phyloP scores from a whole-genome alignment of 2,329 filamentous ascomycete genomes.

The Penicillium sp. region DNA sequence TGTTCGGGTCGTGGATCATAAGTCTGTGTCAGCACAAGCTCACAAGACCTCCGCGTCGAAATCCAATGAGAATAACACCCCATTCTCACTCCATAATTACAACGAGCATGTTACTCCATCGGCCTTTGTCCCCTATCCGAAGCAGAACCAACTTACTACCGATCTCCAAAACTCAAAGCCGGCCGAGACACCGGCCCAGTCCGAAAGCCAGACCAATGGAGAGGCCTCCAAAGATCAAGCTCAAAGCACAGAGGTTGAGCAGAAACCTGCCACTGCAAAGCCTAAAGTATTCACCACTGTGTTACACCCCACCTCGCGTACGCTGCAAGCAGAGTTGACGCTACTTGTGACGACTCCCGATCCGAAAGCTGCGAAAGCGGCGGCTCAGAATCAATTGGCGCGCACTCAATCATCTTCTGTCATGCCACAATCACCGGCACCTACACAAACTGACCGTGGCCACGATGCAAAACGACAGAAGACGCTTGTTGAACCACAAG shows the following conservation, averaged over 20 bases:
- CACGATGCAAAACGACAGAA: conserved; percentile 70
- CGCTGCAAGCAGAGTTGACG: conserved; percentile 73
- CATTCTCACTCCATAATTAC: conserved; percentile 90
- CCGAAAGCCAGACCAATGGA: conserved; percentile 25
- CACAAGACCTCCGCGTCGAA: conserved; percentile 60
- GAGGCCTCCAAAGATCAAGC: conserved; percentile 44
- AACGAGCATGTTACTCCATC: conserved; percentile 90
- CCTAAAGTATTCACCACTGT: conserved; percentile 76
- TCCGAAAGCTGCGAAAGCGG: conserved; percentile 55
- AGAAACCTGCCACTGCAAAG: conserved; percentile 54
- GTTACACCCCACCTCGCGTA: conserved; percentile 80
- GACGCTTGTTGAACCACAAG: conserved; percentile 76
- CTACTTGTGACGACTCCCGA: conserved; percentile 75
- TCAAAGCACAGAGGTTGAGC: conserved; percentile 42
- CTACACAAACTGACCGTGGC: conserved; percentile 59
- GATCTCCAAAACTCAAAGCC: conserved; percentile 33
- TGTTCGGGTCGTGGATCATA: conserved; percentile 90
- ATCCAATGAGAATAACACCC: conserved; percentile 64
- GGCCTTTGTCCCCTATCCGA: conserved; percentile 75
- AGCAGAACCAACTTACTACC: conserved; percentile 41
- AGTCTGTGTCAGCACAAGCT: conserved; percentile 64
- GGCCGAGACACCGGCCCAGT: conserved; percentile 22
- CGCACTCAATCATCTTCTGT: conserved; percentile 43
- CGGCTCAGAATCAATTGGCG: conserved; percentile 45
- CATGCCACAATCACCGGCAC: conserved; percentile 69